A percentile compares a stretch with the other conserved stretches of the same genome.
phyloP scores from a whole-genome alignment of 2,329 filamentous ascomycete species.

The Gaeumannomyces tritici region DNA sequence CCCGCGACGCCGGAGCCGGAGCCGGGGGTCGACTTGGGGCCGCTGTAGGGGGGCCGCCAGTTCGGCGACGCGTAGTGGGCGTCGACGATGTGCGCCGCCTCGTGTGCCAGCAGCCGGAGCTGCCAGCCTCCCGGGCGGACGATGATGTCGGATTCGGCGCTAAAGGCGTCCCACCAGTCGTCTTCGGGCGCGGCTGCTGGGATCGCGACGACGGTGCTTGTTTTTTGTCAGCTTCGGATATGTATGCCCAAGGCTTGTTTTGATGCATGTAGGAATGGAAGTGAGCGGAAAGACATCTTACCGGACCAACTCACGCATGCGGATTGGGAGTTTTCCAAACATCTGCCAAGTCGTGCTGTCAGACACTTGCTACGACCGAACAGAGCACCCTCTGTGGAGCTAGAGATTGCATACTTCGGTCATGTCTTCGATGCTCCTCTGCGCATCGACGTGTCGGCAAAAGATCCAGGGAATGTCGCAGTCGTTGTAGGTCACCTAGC shows the following conservation, averaged over 20 bases:
- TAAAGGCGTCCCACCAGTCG: background rate
- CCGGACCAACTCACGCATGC: slow-evolving; percentile 1
- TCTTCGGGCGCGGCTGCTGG: background rate
- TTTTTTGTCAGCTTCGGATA: background rate
- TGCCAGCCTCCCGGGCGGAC: slow-evolving; percentile 1
- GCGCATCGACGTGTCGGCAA: background rate
- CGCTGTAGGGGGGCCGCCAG: background rate
- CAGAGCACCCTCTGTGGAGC: no score
- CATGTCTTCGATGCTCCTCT: slow-evolving; percentile 1
- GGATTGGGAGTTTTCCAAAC: slow-evolving; percentile 1
- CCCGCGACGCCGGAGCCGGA: background rate
- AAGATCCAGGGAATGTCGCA: slow-evolving; percentile 2
- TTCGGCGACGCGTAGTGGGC: background rate
- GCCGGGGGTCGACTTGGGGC: background rate
- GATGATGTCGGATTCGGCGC: background rate
- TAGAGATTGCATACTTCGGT: background rate
- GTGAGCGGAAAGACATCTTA: background rate
- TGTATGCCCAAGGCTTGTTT: background rate
- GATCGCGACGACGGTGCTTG: background rate
- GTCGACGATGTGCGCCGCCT: slow-evolving; percentile 3
- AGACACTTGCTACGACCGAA: background rate
- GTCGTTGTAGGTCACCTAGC: background rate
- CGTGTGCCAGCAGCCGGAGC: slow-evolving; percentile 2
- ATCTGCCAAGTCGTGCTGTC: background rate
- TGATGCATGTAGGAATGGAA: background rate